A percentile compares a stretch with the other conserved stretches of the same genome.
These are phyloP conservation scores for Saccharum spontaneum DNA, from an alignment of 176 grass and related monocot species.

Conservation along the genomic window DNA sequence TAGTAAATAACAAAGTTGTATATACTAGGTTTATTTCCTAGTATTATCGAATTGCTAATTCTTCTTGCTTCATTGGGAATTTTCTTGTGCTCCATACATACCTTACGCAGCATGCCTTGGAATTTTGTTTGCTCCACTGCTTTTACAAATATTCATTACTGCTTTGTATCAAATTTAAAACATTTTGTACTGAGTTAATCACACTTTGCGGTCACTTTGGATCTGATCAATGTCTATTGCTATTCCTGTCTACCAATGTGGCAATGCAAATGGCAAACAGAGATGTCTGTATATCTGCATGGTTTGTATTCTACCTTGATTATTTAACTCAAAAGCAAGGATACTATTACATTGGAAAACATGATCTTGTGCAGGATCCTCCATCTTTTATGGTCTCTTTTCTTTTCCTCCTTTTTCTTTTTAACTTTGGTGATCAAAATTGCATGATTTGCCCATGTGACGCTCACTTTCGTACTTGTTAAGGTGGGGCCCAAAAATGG, in stretches of 20 bases:
- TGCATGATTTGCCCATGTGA: background rate
- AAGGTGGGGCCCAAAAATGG: background rate
- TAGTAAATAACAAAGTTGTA: background rate
- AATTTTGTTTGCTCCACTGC: conserved; percentile 2
- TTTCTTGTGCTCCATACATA: conserved; percentile 1
- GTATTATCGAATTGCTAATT: background rate
- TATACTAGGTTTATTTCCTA: background rate
- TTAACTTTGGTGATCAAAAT: background rate
- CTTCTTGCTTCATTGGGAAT: background rate
- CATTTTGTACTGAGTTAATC: background rate
- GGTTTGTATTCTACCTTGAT: background rate
- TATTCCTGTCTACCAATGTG: background rate
- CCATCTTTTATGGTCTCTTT: background rate
- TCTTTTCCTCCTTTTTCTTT: background rate
- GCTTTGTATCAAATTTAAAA: background rate
- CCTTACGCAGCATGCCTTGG: background rate
- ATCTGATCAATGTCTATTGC: background rate
- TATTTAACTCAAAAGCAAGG: background rate
- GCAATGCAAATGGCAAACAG: background rate
- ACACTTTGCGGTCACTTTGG: background rate
- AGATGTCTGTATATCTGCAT: conserved; percentile 15
- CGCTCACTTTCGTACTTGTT: conserved; percentile 3
- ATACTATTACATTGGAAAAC: conserved; percentile 1
- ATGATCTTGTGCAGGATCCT: background rate
- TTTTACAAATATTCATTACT: background rate